These are phyloP conservation scores for Candolleomyces aberdarensis DNA, from an alignment of 768 basidiomycete genomes.

Conservation along the genomic window DNA sequence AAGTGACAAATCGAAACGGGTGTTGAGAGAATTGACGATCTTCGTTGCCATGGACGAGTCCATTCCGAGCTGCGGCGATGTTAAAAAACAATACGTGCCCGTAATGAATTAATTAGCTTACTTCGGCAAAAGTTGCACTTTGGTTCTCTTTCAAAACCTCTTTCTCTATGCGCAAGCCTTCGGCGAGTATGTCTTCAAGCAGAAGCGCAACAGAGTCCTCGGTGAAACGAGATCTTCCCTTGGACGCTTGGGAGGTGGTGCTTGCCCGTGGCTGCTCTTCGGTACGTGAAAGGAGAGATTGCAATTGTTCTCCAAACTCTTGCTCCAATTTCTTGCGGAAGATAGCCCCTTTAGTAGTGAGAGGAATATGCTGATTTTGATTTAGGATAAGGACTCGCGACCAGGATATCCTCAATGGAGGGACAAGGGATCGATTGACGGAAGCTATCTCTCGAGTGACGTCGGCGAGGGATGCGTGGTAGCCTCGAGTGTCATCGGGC, in stretches of 20 bases:
- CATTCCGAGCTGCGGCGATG: slow-evolving; percentile 27
- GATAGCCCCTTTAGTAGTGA: slow-evolving; percentile 29
- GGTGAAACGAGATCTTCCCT: slow-evolving; percentile 10
- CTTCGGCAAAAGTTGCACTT: slow-evolving; percentile 31
- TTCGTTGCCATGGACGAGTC: slow-evolving; percentile 29
- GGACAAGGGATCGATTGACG: slow-evolving; percentile 28
- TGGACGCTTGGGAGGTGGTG: neutral
- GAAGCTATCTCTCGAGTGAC: slow-evolving; percentile 24
- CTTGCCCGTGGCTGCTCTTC: slow-evolving; percentile 4
- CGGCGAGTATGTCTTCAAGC: slow-evolving; percentile 21
- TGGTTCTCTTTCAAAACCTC: slow-evolving; percentile 23
- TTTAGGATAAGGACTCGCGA: slow-evolving; percentile 26
- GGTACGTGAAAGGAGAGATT: slow-evolving; percentile 16
- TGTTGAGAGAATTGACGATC: slow-evolving; percentile 29
- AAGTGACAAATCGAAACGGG: slow-evolving; percentile 19
- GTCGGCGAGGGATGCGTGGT: slow-evolving; percentile 16
- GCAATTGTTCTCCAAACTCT: slow-evolving; percentile 23
- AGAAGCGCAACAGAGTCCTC: slow-evolving; percentile 19
- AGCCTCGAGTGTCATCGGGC: slow-evolving; percentile 1
- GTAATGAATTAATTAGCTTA: slow-evolving; percentile 1
- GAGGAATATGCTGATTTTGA: slow-evolving; percentile 23
- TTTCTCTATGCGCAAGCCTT: slow-evolving; percentile 20
- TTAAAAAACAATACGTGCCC: neutral
- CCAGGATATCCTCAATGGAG: slow-evolving; percentile 32
- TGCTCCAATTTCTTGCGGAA: slow-evolving; percentile 32